Evolutionary conservation across 2,329 filamentous ascomycete genomes (phyloP).

Genomic region (Exophiala sp.): DNA sequence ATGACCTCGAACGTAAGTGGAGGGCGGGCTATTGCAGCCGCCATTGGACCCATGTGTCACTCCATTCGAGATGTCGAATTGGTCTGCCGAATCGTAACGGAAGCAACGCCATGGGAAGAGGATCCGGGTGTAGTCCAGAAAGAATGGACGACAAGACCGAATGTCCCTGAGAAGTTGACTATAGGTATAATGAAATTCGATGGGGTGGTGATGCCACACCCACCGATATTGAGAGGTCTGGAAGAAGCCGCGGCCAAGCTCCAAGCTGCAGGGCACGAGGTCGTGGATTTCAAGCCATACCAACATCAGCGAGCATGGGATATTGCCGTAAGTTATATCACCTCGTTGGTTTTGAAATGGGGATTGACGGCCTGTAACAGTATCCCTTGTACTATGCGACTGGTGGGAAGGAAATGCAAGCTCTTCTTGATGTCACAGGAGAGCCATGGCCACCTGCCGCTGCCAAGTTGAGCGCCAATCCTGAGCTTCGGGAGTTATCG

Average conservation of each 20-base stretch:
- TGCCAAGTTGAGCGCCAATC: background rate
- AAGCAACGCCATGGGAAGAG: constrained; percentile 48
- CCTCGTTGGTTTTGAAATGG: background rate
- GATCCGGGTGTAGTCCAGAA: background rate
- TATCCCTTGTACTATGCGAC: constrained; percentile 56
- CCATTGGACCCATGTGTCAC: constrained; percentile 54
- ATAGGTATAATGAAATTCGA: constrained; percentile 65
- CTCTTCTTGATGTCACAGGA: constrained; percentile 50
- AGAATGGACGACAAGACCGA: background rate
- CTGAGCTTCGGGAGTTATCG: background rate
- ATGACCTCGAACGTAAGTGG: constrained; percentile 23
- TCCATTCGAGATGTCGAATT: constrained; percentile 46
- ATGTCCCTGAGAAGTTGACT: constrained; percentile 38
- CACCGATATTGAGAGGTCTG: constrained; percentile 55
- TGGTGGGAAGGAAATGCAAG: constrained; percentile 52
- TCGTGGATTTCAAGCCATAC: constrained; percentile 45
- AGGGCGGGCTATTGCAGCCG: constrained; percentile 38
- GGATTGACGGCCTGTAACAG: background rate
- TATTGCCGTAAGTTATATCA: constrained; percentile 23
- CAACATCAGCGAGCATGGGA: constrained; percentile 49
- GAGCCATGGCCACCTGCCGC: constrained; percentile 46
- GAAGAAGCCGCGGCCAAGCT: constrained; percentile 43
- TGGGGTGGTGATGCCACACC: constrained; percentile 61
- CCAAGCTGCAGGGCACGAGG: constrained; percentile 45
- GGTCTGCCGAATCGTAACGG: constrained; percentile 47